Evolutionary conservation across 1,139 yeast genomes (phyloP), one percentile per base, ranked within the genome.

Genomic region (Protomyces inundatus): DNA sequence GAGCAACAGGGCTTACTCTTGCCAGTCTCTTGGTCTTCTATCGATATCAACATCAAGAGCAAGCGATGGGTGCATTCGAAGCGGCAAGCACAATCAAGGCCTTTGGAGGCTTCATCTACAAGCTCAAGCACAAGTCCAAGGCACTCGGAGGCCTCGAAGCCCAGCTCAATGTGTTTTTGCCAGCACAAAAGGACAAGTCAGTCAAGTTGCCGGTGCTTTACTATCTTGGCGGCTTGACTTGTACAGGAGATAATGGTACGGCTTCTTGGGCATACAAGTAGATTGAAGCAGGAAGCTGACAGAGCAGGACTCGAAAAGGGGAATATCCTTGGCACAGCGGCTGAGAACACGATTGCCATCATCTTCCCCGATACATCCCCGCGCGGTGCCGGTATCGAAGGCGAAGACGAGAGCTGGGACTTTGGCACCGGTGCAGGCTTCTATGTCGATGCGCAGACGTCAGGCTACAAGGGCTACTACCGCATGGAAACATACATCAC

Each of bases 351-450:
- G 1, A 86, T 93, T 74, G 96, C 95, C 0, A 76, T 93, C 33
- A 89, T 93, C 1, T 91, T 88, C 75, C 98, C 98, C 16, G 98
- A 93, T 75, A 93, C 98, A 3, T 91, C 98, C 2, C 98, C 98
- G 64, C 84, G 98, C 34, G 97, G 96, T n/a, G 88, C 88, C n/a
- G 79, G 80, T 65, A 79, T 86, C 67, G 85, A 82, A 53, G 96
- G 96, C 42, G 96, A 90, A 73, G 88, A 88, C 72, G 95, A 87
- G 50, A 74, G 82, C 30, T 93, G 87, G 84, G 97, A 90, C 74
- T 89, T 93, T 72, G 98, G 98, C 30, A 81, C 91, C 1, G 96
- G 96, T 40, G 98, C 98, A 37, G 97, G 98, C 0, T 93, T 91
- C 77, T 93, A 93, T 73, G 82, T 93, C 64, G 88, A 93, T 76